These are phyloP conservation scores for Annulohypoxylon moriforme DNA, from an alignment of 495 filamentous ascomycete species.

Conservation along the genomic window DNA sequence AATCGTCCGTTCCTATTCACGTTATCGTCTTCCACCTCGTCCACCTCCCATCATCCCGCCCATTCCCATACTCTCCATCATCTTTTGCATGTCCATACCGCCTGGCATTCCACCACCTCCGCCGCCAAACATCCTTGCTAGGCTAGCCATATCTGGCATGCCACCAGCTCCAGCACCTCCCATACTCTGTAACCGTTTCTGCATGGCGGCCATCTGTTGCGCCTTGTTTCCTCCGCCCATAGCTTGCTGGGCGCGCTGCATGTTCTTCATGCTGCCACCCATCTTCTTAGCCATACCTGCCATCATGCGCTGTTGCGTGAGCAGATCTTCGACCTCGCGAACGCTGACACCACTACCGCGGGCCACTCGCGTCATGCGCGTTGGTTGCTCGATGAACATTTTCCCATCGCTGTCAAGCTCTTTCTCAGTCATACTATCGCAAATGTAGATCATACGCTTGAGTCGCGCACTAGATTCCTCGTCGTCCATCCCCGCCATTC, in stretches of 20 bases:
- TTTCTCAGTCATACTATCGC: conserved; percentile 95
- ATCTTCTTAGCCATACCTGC: conserved; percentile 99
- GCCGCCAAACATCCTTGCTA: conserved; percentile 85
- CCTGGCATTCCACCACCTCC: conserved; percentile 67
- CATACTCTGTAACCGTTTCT: conserved; percentile 93
- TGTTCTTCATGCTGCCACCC: conserved; percentile 95
- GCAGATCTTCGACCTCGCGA: conserved; percentile 94
- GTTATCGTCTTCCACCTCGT: conserved; percentile 46
- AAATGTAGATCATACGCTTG: conserved; percentile 98
- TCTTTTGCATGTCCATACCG: conserved; percentile 82
- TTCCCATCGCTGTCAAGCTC: conserved; percentile 96
- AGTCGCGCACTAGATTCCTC: conserved; percentile 93
- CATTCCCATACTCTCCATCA: conserved; percentile 88
- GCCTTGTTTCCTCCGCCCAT: conserved; percentile 87
- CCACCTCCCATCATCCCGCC: conserved; percentile 62
- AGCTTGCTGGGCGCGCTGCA: conserved; percentile 91
- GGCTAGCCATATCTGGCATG: conserved; percentile 81
- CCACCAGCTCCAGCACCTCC: conserved; percentile 72
- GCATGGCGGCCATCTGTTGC: conserved; percentile 97
- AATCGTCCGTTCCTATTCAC: conserved; percentile 22
- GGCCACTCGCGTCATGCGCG: conserved; percentile 93
- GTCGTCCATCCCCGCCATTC: conserved; percentile 92
- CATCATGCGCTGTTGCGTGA: conserved; percentile 99
- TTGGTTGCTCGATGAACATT: conserved; percentile 90
- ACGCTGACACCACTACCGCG: conserved; percentile 90